Percentiles rank a stretch among this genome's conserved stretches.
phyloP scores from a whole-genome alignment of 1,284 basidiomycete species.

The Trichosporon faecale region DNA sequence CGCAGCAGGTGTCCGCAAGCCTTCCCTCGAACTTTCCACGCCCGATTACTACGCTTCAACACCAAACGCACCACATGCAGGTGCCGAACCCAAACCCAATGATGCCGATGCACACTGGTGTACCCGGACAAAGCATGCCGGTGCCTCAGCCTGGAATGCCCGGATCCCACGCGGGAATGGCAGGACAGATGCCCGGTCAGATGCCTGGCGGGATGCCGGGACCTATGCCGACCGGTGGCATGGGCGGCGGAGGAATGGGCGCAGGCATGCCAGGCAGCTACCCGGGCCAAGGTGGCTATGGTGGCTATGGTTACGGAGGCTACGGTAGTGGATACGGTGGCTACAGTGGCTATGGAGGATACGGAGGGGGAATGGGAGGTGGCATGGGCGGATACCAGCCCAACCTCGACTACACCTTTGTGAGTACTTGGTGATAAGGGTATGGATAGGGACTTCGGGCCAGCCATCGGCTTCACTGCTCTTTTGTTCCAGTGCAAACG shows the following conservation, averaged over 20 bases:
- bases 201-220: slow-evolving; percentile 2
- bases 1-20: background rate
- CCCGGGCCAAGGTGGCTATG: background rate
- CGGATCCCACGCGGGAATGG: background rate
- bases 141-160: background rate
- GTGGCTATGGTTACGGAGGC: background rate
- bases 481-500: background rate
- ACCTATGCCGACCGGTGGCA: background rate
- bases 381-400: background rate
- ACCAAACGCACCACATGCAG: background rate
- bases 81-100: background rate
- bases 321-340: background rate
- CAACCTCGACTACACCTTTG: slow-evolving; percentile 1
- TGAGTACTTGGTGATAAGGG: background rate
- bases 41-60: background rate
- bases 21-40: background rate
- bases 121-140: background rate
- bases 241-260: background rate
- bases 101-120: background rate
- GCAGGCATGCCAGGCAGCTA: background rate
- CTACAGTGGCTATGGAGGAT: background rate
- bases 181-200: background rate
- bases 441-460: background rate
- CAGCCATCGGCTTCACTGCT: background rate
- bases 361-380: background rate